Percentiles rank a stretch among this genome's conserved stretches.
Conservation (phyloP, 305 asterid species). For the Fraxinus xanthoxyloides region DNA sequence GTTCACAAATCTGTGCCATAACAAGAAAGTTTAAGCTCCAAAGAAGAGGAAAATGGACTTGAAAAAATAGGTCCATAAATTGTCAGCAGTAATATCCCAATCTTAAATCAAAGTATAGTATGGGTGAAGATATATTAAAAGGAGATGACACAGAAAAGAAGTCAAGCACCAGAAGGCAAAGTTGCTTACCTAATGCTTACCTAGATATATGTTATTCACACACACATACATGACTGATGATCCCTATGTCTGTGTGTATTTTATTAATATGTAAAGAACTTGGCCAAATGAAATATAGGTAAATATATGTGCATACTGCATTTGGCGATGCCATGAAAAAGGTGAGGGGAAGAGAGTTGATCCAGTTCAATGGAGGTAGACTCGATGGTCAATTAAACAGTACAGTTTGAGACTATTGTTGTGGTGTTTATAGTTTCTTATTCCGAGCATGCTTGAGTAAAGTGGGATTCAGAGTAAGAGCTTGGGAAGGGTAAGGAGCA, state of each 20-base stretch:
- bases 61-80: neutral
- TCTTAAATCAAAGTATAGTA: neutral
- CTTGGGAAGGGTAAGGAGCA: neutral
- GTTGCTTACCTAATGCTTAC: neutral
- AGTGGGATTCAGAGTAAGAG: neutral
- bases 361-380: neutral
- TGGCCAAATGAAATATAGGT: neutral
- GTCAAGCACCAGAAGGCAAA: neutral
- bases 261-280: neutral
- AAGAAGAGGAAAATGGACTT: neutral
- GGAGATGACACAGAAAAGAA: neutral
- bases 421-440: neutral
- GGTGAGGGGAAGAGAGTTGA: neutral
- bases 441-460: neutral
- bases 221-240: neutral
- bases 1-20: constrained; percentile 48
- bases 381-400: neutral
- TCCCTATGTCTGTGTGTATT: neutral
- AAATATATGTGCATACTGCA: neutral
- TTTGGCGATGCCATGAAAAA: neutral
- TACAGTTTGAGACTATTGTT: neutral
- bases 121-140: neutral
- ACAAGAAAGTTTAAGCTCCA: neutral
- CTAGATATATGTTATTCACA: neutral
- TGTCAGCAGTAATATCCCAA: neutral